phyloP scores from a whole-genome alignment of 1,284 basidiomycete species.

The Pseudozyma tsukubaensis region DNA sequence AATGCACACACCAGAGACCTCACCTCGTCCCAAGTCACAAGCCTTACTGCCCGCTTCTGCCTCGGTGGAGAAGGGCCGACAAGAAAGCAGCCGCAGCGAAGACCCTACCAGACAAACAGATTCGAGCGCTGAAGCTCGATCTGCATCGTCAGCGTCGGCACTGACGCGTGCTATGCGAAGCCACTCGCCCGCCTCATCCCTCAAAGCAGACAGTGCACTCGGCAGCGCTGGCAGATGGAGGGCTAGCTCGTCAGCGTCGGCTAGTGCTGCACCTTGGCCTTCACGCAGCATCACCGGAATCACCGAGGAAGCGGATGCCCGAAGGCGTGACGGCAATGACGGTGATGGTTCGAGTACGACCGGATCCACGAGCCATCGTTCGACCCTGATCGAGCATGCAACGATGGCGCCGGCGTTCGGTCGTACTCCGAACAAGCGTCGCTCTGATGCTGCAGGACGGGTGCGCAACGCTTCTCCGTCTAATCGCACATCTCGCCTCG shows the following conservation, averaged over 20 bases:
- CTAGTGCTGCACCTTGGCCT: slow-evolving; percentile 28
- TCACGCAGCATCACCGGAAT: slow-evolving; percentile 37
- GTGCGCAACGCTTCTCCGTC: slow-evolving; percentile 23
- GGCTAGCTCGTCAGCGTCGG: slow-evolving; percentile 31
- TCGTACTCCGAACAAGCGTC: slow-evolving; percentile 33
- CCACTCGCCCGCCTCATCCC: slow-evolving; percentile 30
- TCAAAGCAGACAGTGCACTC: slow-evolving; percentile 18
- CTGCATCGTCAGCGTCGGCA: slow-evolving; percentile 33
- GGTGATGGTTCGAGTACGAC: slow-evolving; percentile 29
- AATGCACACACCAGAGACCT: slow-evolving; percentile 44
- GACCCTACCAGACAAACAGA: slow-evolving; percentile 2
- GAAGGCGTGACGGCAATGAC: slow-evolving; percentile 15
- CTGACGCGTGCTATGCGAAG: slow-evolving; percentile 46
- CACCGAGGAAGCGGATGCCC: slow-evolving; percentile 19
- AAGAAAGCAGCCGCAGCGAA: background rate
- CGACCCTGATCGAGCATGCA: slow-evolving; percentile 43
- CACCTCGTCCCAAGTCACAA: slow-evolving; percentile 14
- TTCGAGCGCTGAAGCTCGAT: background rate
- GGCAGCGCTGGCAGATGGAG: slow-evolving; percentile 23
- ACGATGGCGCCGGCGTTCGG: slow-evolving; percentile 48
- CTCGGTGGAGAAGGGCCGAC: slow-evolving; percentile 7
- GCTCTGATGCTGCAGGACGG: slow-evolving; percentile 17
- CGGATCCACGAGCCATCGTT: slow-evolving; percentile 39
- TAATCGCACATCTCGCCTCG: slow-evolving; percentile 13
- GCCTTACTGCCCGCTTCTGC: slow-evolving; percentile 7